Conservation (phyloP, 768 basidiomycete genomes). For the Lactarius tabidus region DNA sequence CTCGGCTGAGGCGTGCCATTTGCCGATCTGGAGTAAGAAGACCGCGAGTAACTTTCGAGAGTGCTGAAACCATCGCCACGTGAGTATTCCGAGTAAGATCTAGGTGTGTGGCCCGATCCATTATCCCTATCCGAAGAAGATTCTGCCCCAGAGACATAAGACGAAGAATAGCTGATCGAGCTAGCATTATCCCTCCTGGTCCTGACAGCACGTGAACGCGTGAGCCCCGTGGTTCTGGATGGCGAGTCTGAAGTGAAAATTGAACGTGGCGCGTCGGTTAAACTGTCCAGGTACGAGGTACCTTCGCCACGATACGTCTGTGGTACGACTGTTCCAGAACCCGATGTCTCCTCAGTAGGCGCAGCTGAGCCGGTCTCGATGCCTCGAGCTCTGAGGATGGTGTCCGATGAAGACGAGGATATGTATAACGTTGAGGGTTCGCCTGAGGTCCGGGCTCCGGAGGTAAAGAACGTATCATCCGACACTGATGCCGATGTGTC, state of each 20-base stretch:
- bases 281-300: not conserved
- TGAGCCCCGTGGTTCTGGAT: conserved; percentile 37
- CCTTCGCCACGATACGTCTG: conserved; percentile 6
- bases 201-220: conserved; percentile 55
- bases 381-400: conserved; percentile 29
- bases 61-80: conserved; percentile 26
- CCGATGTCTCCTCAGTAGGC: conserved; percentile 38
- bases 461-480: conserved; percentile 47
- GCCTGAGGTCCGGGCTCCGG: conserved; percentile 35
- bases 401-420: conserved; percentile 32
- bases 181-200: conserved; percentile 41
- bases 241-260: conserved; percentile 49
- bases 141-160: conserved; percentile 38
- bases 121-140: conserved; percentile 59
- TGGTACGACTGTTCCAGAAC: conserved; percentile 25
- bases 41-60: conserved; percentile 22
- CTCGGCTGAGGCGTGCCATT: conserved; percentile 31
- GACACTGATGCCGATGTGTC: conserved; percentile 33
- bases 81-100: conserved; percentile 29
- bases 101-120: conserved; percentile 31
- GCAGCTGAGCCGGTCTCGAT: conserved; percentile 34
- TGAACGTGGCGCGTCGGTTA: conserved; percentile 27
- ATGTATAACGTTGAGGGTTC: conserved; percentile 38
- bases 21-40: conserved; percentile 18
- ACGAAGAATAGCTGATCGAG: conserved; percentile 43